These are phyloP conservation scores for Leptomonas pyrrhocoris DNA, from an alignment of 208 protist species.

Conservation along the genomic window DNA sequence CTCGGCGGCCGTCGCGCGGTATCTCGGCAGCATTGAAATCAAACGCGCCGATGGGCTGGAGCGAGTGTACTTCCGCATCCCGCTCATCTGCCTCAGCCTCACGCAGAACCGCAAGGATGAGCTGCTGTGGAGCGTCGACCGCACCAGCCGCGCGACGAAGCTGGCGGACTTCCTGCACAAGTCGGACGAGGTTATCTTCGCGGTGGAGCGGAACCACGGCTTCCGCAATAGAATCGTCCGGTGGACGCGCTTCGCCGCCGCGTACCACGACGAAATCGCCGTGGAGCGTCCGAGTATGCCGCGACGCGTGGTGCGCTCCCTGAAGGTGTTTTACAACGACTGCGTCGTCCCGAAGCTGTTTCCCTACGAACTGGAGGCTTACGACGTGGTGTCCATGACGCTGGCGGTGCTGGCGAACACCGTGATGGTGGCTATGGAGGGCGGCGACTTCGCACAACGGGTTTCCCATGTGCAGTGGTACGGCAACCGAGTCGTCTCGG, in stretches of 20 bases:
- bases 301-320: constrained; percentile 3
- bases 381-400: constrained; percentile 62
- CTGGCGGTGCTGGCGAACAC: constrained; percentile 65
- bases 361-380: constrained; percentile 50
- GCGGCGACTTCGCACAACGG: constrained; percentile 17
- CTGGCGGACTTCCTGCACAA: constrained; percentile 84
- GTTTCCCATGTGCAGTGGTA: constrained; percentile 16
- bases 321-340: constrained; percentile 55
- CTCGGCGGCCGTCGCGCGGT: constrained; percentile 37
- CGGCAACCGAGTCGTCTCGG: constrained; percentile 6
- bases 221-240: constrained; percentile 46
- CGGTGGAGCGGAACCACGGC: constrained; percentile 66
- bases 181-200: constrained; percentile 83
- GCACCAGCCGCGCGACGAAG: constrained; percentile 74
- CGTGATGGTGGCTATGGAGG: constrained; percentile 55
- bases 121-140: constrained; percentile 78
- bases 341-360: constrained; percentile 55
- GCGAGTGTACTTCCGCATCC: constrained; percentile 86
- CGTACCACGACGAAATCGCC: constrained; percentile 12
- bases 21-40: constrained; percentile 81
- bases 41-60: constrained; percentile 71
- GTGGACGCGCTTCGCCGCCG: constrained; percentile 52
- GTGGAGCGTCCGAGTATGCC: background rate
- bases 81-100: constrained; percentile 64
- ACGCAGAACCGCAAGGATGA: constrained; percentile 67